Percentiles rank a stretch among this genome's conserved stretches.
Evolutionary conservation across 1,284 basidiomycete genomes (phyloP).

Genomic region (Filobasidium uniguttulatum): DNA sequence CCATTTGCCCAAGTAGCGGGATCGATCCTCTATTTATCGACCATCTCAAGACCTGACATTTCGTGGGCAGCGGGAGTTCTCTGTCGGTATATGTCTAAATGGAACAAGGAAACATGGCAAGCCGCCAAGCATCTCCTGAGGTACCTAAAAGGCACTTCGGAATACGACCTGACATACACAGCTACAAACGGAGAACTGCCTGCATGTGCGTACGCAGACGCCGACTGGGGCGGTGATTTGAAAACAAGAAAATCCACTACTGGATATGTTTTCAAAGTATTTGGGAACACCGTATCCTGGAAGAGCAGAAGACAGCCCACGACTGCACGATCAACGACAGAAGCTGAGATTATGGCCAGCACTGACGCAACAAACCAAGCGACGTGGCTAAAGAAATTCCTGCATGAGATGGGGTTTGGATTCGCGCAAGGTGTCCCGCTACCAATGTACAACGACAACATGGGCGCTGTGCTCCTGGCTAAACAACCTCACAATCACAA

Average conservation of each 20-base stretch:
- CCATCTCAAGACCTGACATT: conserved; percentile 18
- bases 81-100: conserved; percentile 16
- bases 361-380: conserved; percentile 41
- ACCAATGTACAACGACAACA: conserved; percentile 19
- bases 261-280: conserved; percentile 34
- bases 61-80: conserved; percentile 16
- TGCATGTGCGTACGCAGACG: conserved; percentile 40
- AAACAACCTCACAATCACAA: conserved; percentile 18
- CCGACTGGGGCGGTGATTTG: conserved; percentile 35
- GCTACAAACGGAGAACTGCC: conserved; percentile 18
- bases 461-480: conserved; percentile 18
- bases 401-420: background rate
- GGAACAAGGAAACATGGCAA: conserved; percentile 13
- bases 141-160: conserved; percentile 39
- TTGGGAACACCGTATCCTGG: conserved; percentile 35
- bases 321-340: conserved; percentile 33
- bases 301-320: conserved; percentile 34
- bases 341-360: conserved; percentile 40
- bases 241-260: conserved; percentile 29
- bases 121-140: conserved; percentile 36
- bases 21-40: conserved; percentile 12
- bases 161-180: conserved; percentile 22
- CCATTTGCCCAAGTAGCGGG: conserved; percentile 2
- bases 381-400: background rate
- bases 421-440: background rate